Conservation (phyloP, 306 rosid genomes). For the Corylus heterophylla region DNA sequence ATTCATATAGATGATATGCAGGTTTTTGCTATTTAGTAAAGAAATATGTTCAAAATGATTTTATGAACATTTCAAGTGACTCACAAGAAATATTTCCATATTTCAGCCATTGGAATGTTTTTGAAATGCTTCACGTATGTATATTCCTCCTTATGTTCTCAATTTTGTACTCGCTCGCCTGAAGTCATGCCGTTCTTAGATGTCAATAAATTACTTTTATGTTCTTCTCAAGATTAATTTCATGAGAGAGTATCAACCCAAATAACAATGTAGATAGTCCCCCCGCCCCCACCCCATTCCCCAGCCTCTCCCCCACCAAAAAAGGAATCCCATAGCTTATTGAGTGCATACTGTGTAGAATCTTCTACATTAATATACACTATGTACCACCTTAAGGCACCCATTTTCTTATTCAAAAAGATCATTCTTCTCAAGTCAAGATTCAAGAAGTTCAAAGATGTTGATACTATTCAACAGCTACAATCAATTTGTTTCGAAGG, state of each 20-base stretch:
- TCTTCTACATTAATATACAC: neutral
- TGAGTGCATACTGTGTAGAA: neutral
- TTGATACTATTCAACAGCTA: too few relatives aligned
- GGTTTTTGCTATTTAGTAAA: too few relatives aligned
- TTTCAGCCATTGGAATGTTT: slow-evolving; percentile 90
- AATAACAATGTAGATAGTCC: neutral
- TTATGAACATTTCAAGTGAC: slow-evolving; percentile 23
- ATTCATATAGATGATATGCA: too few relatives aligned
- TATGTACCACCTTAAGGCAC: neutral
- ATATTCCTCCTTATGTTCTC: slow-evolving; percentile 66
- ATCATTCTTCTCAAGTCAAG: neutral
- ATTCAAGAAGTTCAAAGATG: too few relatives aligned
- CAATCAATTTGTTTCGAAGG: neutral
- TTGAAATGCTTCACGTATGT: slow-evolving; percentile 74
- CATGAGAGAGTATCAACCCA: too few relatives aligned
- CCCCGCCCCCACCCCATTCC: too few relatives aligned
- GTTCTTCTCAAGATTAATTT: neutral
- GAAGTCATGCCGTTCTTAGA: slow-evolving; percentile 38
- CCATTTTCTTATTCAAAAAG: neutral
- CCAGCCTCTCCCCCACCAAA: neutral
- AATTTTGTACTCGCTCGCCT: slow-evolving; percentile 58
- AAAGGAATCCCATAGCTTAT: neutral
- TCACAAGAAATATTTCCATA: slow-evolving; percentile 93
- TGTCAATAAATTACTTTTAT: slow-evolving; percentile 28
- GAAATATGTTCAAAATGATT: too few relatives aligned